phyloP scores from a whole-genome alignment of 2,329 filamentous ascomycete species.

The Cucurbitaria berberidis region DNA sequence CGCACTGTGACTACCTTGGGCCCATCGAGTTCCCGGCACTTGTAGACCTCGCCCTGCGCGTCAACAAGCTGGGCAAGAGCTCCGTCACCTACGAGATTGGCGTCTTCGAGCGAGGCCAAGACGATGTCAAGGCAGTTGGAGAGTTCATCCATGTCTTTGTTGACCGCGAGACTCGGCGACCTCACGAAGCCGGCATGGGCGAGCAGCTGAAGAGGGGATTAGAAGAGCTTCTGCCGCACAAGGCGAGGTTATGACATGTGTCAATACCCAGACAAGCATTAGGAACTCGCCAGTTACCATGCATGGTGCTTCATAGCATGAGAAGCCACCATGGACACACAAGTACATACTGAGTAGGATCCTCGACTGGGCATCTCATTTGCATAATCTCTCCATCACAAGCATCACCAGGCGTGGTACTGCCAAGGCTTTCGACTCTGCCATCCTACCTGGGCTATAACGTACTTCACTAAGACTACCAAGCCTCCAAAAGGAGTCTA shows the following conservation, averaged over 20 bases:
- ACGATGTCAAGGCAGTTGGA: constrained; percentile 80
- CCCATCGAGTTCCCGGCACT: constrained; percentile 82
- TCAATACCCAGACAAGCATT: no score
- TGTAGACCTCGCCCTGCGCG: constrained; percentile 80
- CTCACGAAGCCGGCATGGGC: constrained; percentile 70
- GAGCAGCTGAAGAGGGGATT: constrained; percentile 58
- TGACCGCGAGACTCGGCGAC: constrained; percentile 72
- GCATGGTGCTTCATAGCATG: no score
- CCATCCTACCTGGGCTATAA: no score
- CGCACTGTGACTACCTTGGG: constrained; percentile 83
- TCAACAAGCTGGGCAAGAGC: constrained; percentile 82
- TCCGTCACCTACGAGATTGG: constrained; percentile 91
- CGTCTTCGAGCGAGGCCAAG: constrained; percentile 76
- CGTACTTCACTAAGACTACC: no score
- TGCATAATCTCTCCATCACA: no score
- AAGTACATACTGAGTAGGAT: no score
- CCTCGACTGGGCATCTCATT: no score
- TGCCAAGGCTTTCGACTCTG: no score
- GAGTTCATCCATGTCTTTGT: constrained; percentile 90
- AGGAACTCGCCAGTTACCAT: no score
- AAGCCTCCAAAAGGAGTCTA: no score
- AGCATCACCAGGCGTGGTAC: no score
- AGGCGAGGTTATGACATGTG: constrained; percentile 33
- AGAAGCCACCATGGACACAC: no score
- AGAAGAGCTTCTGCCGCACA: constrained; percentile 27